A percentile compares a stretch with the other conserved stretches of the same genome.
phyloP scores from a whole-genome alignment of 208 protist species.

The Angomonas deanei region DNA sequence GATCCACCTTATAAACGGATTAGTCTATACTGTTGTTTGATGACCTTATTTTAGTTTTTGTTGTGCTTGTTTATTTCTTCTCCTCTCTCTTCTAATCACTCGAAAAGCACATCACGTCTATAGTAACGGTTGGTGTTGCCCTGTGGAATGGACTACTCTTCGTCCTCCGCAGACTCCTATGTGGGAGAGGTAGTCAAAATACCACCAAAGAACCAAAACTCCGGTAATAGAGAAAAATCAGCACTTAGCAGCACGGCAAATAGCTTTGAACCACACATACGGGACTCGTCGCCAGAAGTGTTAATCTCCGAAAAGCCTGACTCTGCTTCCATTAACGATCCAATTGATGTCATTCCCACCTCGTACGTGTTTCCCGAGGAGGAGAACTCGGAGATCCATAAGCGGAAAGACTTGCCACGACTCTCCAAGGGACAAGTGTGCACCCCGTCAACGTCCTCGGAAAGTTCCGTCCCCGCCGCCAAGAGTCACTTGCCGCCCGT shows the following conservation, averaged over 20 bases:
- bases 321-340: background rate
- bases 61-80: background rate
- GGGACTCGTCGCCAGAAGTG: background rate
- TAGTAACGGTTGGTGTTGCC: background rate
- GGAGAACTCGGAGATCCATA: background rate
- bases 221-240: background rate
- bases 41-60: background rate
- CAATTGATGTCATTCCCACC: background rate
- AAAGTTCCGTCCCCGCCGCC: background rate
- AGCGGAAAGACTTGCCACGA: slow-evolving; percentile 4
- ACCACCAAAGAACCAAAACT: background rate
- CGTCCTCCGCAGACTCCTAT: slow-evolving; percentile 2
- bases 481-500: background rate
- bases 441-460: slow-evolving; percentile 5
- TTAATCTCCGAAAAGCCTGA: background rate
- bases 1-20: background rate
- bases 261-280: background rate
- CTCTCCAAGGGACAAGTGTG: slow-evolving; percentile 7
- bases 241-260: background rate
- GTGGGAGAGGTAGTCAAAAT: background rate
- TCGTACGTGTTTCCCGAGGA: background rate
- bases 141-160: background rate
- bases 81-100: background rate
- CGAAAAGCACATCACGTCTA: background rate
- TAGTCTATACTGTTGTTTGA: background rate